phyloP scores from a whole-genome alignment of 1,284 basidiomycete species.

The Fomitopsis palustris region DNA sequence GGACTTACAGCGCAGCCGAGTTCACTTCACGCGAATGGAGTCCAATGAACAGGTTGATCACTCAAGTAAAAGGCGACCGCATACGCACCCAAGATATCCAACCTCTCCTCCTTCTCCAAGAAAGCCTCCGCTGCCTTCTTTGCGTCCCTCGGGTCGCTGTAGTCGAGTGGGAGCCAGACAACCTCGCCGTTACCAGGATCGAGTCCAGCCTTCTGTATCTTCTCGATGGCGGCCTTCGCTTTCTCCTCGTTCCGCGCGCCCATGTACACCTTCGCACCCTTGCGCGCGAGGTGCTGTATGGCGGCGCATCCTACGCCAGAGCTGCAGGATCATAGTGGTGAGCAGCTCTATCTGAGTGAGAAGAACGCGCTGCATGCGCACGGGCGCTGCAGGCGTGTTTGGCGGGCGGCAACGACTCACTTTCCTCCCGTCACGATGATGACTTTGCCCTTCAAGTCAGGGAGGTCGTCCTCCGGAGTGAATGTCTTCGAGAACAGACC shows the following conservation, averaged over 20 bases:
- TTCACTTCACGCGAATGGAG: conserved; percentile 36
- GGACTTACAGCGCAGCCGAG: conserved; percentile 45
- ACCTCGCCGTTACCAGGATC: conserved; percentile 34
- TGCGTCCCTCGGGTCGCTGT: conserved; percentile 38
- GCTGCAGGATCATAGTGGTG: conserved; percentile 6
- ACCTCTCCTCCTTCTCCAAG: conserved; percentile 38
- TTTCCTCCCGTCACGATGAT: conserved; percentile 39
- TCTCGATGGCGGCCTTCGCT: conserved; percentile 36
- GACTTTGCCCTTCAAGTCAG: conserved; percentile 35
- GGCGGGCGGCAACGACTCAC: too few species aligned
- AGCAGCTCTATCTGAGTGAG: not conserved
- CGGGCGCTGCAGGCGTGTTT: too few species aligned
- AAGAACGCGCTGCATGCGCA: too few species aligned
- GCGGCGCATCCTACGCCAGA: conserved; percentile 40
- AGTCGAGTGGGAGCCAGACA: conserved; percentile 43
- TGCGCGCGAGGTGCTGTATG: conserved; percentile 34
- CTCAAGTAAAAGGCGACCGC: not conserved
- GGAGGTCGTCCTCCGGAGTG: conserved; percentile 24
- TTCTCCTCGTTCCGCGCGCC: conserved; percentile 36
- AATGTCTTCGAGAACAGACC: conserved; percentile 15
- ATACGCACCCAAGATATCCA: conserved; percentile 45
- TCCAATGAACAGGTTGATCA: not conserved
- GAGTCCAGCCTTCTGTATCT: conserved; percentile 32
- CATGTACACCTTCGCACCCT: conserved; percentile 43
- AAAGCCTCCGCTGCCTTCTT: conserved; percentile 44